These are phyloP conservation scores for Globisporangium polare DNA, from an alignment of 352 stramenopile genomes.

Conservation along the genomic window DNA sequence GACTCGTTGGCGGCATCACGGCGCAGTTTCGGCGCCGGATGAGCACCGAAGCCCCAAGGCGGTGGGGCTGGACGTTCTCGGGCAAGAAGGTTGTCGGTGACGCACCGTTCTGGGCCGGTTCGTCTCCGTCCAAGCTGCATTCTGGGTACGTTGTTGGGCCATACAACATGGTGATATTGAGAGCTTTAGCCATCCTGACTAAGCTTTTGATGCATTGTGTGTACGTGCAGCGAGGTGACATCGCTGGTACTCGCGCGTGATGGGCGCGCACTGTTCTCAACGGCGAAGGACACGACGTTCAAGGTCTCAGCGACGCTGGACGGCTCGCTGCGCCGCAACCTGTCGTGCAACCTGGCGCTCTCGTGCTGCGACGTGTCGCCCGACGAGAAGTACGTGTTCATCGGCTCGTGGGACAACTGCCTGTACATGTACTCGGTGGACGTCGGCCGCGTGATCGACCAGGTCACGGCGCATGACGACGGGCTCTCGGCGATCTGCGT, in stretches of 20 bases:
- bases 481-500: constrained; percentile 73
- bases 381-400: constrained; percentile 82
- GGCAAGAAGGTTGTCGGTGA: constrained; percentile 32
- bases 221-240: constrained; percentile 52
- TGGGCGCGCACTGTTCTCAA: constrained; percentile 64
- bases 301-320: constrained; percentile 71
- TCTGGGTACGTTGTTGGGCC: constrained; percentile 36
- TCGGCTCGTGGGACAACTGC: constrained; percentile 79
- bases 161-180: not conserved
- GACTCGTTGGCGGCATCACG: constrained; percentile 69
- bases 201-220: not conserved
- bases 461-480: constrained; percentile 78
- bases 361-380: constrained; percentile 74
- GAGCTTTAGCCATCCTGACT: not conserved
- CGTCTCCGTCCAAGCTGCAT: constrained; percentile 63
- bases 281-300: constrained; percentile 69
- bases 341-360: constrained; percentile 75
- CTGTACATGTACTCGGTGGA: constrained; percentile 89
- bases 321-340: constrained; percentile 54
- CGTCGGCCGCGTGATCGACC: constrained; percentile 71
- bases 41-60: constrained; percentile 52
- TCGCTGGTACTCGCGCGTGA: constrained; percentile 62
- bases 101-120: constrained; percentile 55
- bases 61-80: constrained; percentile 75
- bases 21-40: constrained; percentile 74